Percentiles rank a stretch among this genome's conserved stretches.
Conservation (phyloP, 345 rosid species). For the Gossypium herbaceum region DNA sequence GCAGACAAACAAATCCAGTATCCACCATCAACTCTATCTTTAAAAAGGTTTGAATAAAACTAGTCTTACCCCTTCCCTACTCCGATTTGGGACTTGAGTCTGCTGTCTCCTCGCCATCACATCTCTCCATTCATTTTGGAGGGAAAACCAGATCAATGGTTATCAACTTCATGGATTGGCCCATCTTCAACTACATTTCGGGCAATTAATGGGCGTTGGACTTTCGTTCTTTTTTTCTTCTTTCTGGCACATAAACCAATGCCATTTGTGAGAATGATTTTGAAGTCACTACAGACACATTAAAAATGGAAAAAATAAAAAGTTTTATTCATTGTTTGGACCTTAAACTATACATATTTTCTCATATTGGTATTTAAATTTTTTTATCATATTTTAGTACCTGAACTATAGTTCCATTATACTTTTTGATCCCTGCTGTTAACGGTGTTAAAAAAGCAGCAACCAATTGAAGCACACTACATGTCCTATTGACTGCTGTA, state of each 20-base stretch:
- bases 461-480: no score
- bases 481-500: no score
- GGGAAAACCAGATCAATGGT: conserved; percentile 22
- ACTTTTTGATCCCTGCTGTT: no score
- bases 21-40: not conserved
- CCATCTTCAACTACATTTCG: not conserved
- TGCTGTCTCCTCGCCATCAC: not conserved
- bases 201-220: conserved; percentile 19
- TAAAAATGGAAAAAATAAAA: no score
- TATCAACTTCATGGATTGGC: not conserved
- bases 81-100: not conserved
- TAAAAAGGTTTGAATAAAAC: not conserved
- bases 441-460: no score
- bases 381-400: no score
- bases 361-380: no score
- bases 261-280: conserved; percentile 24
- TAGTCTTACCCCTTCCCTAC: not conserved
- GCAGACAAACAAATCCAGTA: conserved; percentile 13
- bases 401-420: no score
- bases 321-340: no score
- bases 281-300: not conserved
- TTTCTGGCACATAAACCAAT: conserved; percentile 20
- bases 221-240: not conserved
- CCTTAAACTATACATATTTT: no score
- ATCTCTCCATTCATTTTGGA: conserved; percentile 17